These are phyloP conservation scores for Tylopilus vinaceipallidus DNA, from an alignment of 768 basidiomycete genomes.

Conservation along the genomic window DNA sequence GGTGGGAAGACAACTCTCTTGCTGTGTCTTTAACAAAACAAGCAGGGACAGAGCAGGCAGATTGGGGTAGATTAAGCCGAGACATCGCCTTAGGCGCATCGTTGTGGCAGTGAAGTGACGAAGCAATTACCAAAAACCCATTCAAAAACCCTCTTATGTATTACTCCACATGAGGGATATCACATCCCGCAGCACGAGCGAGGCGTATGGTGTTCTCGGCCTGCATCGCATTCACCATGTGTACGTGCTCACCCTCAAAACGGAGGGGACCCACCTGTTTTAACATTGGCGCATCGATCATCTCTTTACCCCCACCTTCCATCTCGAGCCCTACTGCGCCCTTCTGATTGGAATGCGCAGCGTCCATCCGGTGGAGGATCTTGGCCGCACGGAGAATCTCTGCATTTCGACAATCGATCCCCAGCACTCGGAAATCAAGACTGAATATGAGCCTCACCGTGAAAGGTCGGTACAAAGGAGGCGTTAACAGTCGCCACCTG, in stretches of 20 bases:
- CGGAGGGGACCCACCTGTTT: constrained; percentile 48
- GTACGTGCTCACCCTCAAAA: neutral
- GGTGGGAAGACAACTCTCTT: too few species aligned
- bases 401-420: constrained; percentile 24
- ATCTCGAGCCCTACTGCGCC: constrained; percentile 77
- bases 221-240: constrained; percentile 26
- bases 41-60: too few species aligned
- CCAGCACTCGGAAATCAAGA: neutral
- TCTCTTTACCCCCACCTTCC: constrained; percentile 56
- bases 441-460: constrained; percentile 44
- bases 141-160: neutral
- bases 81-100: too few species aligned
- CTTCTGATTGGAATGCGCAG: constrained; percentile 47
- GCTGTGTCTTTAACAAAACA: too few species aligned
- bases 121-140: neutral
- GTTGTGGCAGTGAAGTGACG: too few species aligned
- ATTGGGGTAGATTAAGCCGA: too few species aligned
- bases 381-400: constrained; percentile 76
- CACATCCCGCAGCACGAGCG: constrained; percentile 53
- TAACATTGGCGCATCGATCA: constrained; percentile 93
- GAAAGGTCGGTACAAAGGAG: constrained; percentile 71
- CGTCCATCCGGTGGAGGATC: constrained; percentile 65
- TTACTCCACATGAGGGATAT: constrained; percentile 45
- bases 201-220: constrained; percentile 51
- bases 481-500: constrained; percentile 78